Evolutionary conservation across 2,329 filamentous ascomycete species (phyloP).

Genomic region (Cladosporium austrohemisphaericum): DNA sequence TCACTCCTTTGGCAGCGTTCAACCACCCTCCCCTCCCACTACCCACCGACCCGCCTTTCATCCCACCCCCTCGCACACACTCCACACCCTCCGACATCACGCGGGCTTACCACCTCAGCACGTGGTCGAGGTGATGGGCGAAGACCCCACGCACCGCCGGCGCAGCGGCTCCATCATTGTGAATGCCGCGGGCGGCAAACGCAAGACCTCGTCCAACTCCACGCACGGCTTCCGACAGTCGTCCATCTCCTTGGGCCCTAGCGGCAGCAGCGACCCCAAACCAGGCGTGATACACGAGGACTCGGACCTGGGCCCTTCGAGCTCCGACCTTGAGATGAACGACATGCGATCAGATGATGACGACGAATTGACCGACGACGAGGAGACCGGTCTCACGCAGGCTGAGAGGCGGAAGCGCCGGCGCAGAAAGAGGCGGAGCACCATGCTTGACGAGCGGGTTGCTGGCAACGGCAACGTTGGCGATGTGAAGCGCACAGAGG

Average conservation of each 20-base stretch:
- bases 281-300: constrained; percentile 16
- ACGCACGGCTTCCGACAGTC: constrained; percentile 18
- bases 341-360: constrained; percentile 55
- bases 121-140: constrained; percentile 2
- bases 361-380: constrained; percentile 71
- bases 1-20: constrained; percentile 13
- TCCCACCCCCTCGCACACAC: too few relatives aligned
- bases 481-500: constrained; percentile 57
- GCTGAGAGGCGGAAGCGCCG: constrained; percentile 64
- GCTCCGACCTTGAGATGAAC: constrained; percentile 55
- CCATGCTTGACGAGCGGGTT: constrained; percentile 66
- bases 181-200: constrained; percentile 14
- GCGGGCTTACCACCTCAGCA: not conserved
- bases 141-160: constrained; percentile 15
- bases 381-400: constrained; percentile 80
- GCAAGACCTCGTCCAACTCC: not conserved
- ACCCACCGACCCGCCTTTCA: not conserved
- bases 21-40: not conserved
- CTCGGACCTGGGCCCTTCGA: constrained; percentile 27
- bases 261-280: not conserved
- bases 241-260: constrained; percentile 13
- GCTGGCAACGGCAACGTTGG: constrained; percentile 55
- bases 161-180: constrained; percentile 18
- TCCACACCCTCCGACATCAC: not conserved
- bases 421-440: constrained; percentile 61